Conservation (phyloP, 2,329 filamentous ascomycete species). For the Coniochaeta sp. region DNA sequence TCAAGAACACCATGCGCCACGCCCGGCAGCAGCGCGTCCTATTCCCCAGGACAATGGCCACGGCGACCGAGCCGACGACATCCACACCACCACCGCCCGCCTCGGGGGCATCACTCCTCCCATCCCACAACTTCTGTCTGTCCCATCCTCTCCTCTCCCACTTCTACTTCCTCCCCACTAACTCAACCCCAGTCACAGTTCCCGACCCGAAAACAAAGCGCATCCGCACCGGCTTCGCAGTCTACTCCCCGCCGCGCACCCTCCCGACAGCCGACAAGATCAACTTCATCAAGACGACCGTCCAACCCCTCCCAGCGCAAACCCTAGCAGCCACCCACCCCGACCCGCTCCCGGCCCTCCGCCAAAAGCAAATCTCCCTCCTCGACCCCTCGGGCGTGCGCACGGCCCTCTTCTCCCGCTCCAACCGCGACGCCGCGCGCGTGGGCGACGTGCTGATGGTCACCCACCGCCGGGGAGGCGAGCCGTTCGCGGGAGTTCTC, state of each 20-base stretch:
- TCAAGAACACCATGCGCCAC: slow-evolving; percentile 58
- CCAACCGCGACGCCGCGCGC: slow-evolving; percentile 71
- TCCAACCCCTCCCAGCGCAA: slow-evolving; percentile 5
- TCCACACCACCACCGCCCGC: slow-evolving; percentile 12
- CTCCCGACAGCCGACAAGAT: slow-evolving; percentile 6
- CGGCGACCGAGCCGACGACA: slow-evolving; percentile 19
- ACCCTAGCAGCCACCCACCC: slow-evolving; percentile 11
- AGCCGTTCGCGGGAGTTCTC: slow-evolving; percentile 85
- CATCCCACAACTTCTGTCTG: slow-evolving; percentile 18
- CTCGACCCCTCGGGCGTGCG: slow-evolving; percentile 85
- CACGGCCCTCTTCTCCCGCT: slow-evolving; percentile 69
- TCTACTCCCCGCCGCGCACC: slow-evolving; percentile 27
- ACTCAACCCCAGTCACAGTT: slow-evolving; percentile 11
- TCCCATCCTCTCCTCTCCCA: not conserved
- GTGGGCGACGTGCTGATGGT: slow-evolving; percentile 90
- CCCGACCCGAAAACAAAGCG: slow-evolving; percentile 21
- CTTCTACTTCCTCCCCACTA: slow-evolving; percentile 4
- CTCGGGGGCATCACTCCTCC: slow-evolving; percentile 6
- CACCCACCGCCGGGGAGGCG: slow-evolving; percentile 67
- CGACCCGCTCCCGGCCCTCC: slow-evolving; percentile 61
- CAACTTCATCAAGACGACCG: slow-evolving; percentile 2
- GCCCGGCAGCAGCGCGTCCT: slow-evolving; percentile 41
- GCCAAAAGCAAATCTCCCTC: slow-evolving; percentile 58
- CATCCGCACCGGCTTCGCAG: slow-evolving; percentile 38
- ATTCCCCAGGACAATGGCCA: slow-evolving; percentile 40